Conservation (phyloP, 306 rosid genomes). For the Astragalus membranaceus region DNA sequence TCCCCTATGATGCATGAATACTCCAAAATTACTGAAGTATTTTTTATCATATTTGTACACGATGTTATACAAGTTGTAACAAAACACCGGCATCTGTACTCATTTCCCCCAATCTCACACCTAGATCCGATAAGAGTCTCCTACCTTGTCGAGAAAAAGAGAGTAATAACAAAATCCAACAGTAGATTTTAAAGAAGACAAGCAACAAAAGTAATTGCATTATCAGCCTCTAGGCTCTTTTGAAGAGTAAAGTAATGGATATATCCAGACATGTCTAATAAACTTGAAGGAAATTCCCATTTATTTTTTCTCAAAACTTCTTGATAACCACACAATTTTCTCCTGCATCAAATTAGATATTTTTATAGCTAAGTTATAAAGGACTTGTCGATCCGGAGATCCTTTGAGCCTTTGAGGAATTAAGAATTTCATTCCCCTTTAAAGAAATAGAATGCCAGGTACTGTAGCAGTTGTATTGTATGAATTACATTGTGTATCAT, state of each 20-base stretch:
- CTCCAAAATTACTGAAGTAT: no score
- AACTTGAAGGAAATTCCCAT: neutral
- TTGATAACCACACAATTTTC: conserved; percentile 3
- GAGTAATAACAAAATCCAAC: neutral
- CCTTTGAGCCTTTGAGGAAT: neutral
- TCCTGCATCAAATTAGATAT: neutral
- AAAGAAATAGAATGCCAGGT: neutral
- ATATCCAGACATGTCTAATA: neutral
- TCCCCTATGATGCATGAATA: neutral
- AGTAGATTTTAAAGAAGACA: neutral
- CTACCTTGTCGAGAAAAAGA: neutral
- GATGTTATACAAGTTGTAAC: neutral
- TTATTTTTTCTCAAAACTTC: neutral
- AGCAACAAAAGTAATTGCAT: neutral
- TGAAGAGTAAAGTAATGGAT: neutral
- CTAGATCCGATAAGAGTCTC: neutral
- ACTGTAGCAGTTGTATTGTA: conserved; percentile 5
- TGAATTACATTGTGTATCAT: neutral
- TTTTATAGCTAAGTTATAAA: neutral
- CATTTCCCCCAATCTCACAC: neutral
- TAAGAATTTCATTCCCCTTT: neutral
- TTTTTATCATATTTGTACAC: neutral
- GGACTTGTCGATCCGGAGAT: neutral
- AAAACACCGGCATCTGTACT: neutral
- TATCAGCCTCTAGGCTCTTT: neutral